Base-by-base conservation (phyloP, 768 basidiomycete genomes). In the Mycena latifolia region DNA sequence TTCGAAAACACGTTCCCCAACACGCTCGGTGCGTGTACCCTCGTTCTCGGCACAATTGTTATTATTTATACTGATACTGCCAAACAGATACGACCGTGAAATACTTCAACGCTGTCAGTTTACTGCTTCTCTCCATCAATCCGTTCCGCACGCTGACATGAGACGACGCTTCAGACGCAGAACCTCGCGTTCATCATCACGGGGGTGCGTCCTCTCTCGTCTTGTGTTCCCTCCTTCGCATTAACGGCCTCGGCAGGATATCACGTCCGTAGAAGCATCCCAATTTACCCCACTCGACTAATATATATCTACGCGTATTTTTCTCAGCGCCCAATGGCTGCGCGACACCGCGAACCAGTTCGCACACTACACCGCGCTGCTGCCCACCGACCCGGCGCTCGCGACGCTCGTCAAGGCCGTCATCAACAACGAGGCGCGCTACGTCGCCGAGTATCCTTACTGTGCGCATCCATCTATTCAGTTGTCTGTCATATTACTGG, bases 1-100 rank as follows among this genome's bases (percentile, higher is more conserved):
- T 94, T 94, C 69, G 92, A 93, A 75, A 94, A 93, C 66, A 89
- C 92, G 0, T 92, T 93, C 72, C 92, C 92, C 4, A 92, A 92
- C 70, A 94, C 92, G 0, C 84, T 94, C 48, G 92, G 91, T 91
- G 69, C 63, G 81, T 14, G 14, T n/a, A n/a, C 31, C 31, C 31
- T 33, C 11, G 11, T 33, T 39, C 33, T 35, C 14, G 8, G 33
- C 33, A 14, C 33, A 6, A 14, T 35, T 35, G 6, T 35, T 6
- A 6, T 6, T 35, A 35, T 35, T 14, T 6, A 66, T 51, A 18
- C 56, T 54, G 28, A 54, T 29, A 5, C 11, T 11, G 15, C 35
- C 35, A 29, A 37, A 22, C 63, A 92, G 92, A 94, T 71, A 93
- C 92, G 4, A 93, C 92, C 10, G 89, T 94, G 62, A 89, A 86